These are phyloP conservation scores for Debaryomyces robertsiae DNA, from an alignment of 1,139 yeast species.

Conservation along the genomic window DNA sequence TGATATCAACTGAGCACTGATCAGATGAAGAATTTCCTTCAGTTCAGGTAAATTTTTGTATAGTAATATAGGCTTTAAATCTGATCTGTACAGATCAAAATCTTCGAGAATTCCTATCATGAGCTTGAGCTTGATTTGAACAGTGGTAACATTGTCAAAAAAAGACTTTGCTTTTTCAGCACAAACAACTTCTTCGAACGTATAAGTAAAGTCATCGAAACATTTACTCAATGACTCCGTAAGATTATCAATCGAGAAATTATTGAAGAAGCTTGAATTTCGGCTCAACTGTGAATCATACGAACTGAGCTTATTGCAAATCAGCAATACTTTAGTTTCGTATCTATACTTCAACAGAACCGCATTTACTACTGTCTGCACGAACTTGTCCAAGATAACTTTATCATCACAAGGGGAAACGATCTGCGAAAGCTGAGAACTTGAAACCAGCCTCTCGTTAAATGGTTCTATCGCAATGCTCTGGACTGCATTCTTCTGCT, in stretches of 20 bases:
- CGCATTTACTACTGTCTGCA: constrained; percentile 24
- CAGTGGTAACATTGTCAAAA: constrained; percentile 10
- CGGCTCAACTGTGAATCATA: constrained; percentile 14
- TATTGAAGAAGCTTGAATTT: constrained; percentile 12
- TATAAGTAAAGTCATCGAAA: constrained; percentile 8
- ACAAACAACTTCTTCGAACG: constrained; percentile 8
- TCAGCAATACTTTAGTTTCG: constrained; percentile 34
- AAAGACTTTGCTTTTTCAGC: constrained; percentile 13
- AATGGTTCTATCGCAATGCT: neutral
- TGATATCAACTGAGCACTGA: constrained; percentile 11
- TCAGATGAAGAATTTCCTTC: constrained; percentile 10
- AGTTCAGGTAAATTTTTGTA: constrained; percentile 24
- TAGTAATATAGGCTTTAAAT: constrained; percentile 21
- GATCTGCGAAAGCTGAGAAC: neutral
- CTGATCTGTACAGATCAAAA: constrained; percentile 14
- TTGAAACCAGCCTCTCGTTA: neutral
- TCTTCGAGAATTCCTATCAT: constrained; percentile 13
- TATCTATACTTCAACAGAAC: constrained; percentile 32
- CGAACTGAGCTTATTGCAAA: constrained; percentile 28
- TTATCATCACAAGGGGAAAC: neutral
- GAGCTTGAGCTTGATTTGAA: constrained; percentile 9
- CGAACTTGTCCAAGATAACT: constrained; percentile 20
- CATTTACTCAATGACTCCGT: constrained; percentile 9
- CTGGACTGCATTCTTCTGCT: neutral
- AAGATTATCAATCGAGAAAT: constrained; percentile 12